Conservation (phyloP, 1,284 basidiomycete species). For the Sporisorium iseilematis-ciliati region DNA sequence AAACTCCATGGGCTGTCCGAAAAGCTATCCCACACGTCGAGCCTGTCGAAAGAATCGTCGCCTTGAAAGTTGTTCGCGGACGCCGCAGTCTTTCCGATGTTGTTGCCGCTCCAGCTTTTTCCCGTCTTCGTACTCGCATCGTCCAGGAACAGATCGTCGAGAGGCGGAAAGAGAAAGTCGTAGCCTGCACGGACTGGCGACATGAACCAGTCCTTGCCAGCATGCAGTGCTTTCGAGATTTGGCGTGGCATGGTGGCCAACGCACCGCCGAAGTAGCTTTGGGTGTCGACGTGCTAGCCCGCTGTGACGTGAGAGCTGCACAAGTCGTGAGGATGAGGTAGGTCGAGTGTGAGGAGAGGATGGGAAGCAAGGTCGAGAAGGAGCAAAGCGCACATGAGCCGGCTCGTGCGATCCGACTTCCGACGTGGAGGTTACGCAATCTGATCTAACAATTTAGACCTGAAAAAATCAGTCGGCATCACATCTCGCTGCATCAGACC, state of each 20-base stretch:
- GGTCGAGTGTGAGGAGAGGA: neutral
- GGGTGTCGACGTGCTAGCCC: neutral
- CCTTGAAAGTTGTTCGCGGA: slow-evolving; percentile 10
- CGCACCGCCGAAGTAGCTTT: neutral
- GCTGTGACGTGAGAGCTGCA: neutral
- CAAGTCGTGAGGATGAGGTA: neutral
- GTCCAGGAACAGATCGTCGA: slow-evolving; percentile 18
- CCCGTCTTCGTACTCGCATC: neutral
- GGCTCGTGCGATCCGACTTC: slow-evolving; percentile 14
- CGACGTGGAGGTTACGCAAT: slow-evolving; percentile 9
- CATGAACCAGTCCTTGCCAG: slow-evolving; percentile 27
- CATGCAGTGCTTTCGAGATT: slow-evolving; percentile 20
- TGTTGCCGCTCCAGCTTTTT: neutral
- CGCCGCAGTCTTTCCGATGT: neutral
- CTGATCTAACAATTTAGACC: no score
- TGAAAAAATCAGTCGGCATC: no score
- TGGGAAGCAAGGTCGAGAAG: neutral
- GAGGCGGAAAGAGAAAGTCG: slow-evolving; percentile 48
- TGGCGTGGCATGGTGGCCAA: slow-evolving; percentile 26
- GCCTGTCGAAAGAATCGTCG: slow-evolving; percentile 15
- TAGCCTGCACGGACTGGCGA: slow-evolving; percentile 33
- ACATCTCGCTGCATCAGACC: no score
- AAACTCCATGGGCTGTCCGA: slow-evolving; percentile 59
- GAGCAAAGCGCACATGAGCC: neutral
- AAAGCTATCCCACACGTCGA: slow-evolving; percentile 44